Base-by-base conservation (phyloP, 805 yeast species). In the Candida chilensis region DNA sequence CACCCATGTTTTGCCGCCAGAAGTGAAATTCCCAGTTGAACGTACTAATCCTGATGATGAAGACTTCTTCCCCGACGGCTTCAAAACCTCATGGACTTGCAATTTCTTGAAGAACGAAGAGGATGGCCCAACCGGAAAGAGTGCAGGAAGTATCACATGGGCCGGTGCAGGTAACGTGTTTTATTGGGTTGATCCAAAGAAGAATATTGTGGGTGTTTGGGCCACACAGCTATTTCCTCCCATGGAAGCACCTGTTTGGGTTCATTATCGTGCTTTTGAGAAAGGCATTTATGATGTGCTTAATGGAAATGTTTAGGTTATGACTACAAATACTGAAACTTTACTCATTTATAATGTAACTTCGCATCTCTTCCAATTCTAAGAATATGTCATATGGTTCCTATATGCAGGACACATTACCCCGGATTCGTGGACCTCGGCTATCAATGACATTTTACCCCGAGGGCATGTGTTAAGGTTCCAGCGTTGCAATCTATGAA, bases 171-270 rank as follows among this genome's bases (percentile, higher is more conserved):
- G 59, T 9, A 64, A 59, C 33, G 36, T 56, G 17, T 61, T 36
- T 40, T 64, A 47, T 39, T 64, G 68, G 68, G 37, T 63, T 20
- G 71, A 64, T 40, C 33, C 45, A 16, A 46, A 54, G 27, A 57
- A 52, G 27, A 57, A 52, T 11, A 39, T 60, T 29, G 68, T 58
- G 3, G 69, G 69, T 1, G 45, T 51, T 28, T 52, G 56, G 38
- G 63, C 52, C 14, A 42, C 57, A 16, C 66, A 62, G 31, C 31
- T 57, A 9, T 39, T 63, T 18, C 71, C 71, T 5, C 37, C 32
- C 16, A 26, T 42, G 33, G 47, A n/a, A 48, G 20, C 18, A 8
- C 5, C n/a, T 14, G 18, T 25, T 16, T 13, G 13, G 13, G n/a
- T n/a, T 7, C 8, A 22, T n/a, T 22, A 22, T 15, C 13, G 11